A percentile compares a stretch with the other conserved stretches of the same genome.
phyloP scores from a whole-genome alignment of 2,329 filamentous ascomycete genomes.

The Scorias spongiosa region DNA sequence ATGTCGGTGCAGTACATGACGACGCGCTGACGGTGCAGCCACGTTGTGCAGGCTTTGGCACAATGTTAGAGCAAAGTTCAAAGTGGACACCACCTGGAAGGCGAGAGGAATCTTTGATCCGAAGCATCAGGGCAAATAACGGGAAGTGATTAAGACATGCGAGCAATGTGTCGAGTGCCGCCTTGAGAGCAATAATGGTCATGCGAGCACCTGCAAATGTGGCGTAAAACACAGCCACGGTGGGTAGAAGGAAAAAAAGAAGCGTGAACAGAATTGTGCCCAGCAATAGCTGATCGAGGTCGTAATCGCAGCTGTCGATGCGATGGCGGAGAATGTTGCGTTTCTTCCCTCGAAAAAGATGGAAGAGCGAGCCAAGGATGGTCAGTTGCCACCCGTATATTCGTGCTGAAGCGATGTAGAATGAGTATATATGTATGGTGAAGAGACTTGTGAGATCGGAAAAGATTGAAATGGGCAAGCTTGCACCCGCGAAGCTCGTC shows the following conservation, averaged over 20 bases:
- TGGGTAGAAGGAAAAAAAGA: constrained; percentile 86
- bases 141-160: constrained; percentile 96
- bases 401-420: constrained; percentile 89
- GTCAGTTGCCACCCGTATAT: constrained; percentile 99
- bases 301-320: constrained; percentile 97
- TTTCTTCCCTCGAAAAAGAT: constrained; percentile 95
- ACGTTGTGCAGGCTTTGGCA: constrained; percentile 10
- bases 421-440: constrained; percentile 93
- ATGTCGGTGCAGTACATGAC: constrained; percentile 42
- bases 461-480: constrained; percentile 90
- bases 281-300: constrained; percentile 87
- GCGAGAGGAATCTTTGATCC: constrained; percentile 80
- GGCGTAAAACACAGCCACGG: constrained; percentile 89
- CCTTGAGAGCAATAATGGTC: constrained; percentile 87
- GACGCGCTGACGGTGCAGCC: neutral
- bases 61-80: constrained; percentile 62
- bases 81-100: constrained; percentile 84
- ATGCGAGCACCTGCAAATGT: constrained; percentile 91
- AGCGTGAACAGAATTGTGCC: constrained; percentile 94
- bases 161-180: constrained; percentile 74
- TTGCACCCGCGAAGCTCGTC: constrained; percentile 87
- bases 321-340: constrained; percentile 92
- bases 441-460: constrained; percentile 84
- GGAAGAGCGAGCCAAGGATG: constrained; percentile 93
- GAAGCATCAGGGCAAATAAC: constrained; percentile 88